Evolutionary conservation across 164 flowering plant species (phyloP), one percentile per base, ranked within the genome.

Genomic region (Nelumbo lutea): DNA sequence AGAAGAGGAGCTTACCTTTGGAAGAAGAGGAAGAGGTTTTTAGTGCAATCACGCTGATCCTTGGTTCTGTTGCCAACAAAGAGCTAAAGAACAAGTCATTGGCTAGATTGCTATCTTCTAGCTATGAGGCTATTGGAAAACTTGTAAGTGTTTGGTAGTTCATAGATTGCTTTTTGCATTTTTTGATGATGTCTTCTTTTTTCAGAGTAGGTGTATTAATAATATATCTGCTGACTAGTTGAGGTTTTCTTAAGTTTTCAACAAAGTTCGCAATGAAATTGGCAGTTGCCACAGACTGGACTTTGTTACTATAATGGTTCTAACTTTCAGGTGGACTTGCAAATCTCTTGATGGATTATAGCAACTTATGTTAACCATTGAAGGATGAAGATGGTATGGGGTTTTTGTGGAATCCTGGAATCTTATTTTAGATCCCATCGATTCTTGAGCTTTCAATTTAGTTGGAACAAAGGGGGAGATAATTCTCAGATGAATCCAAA

Each of bases 1-100:
- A 90, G 70, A 85, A 81, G 78, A 81, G 80, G 73, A 82, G 80
- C 67, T 80, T 90, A 62, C 83, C 93, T 61, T 66, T 85, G 76
- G 95, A 90, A 69, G 95, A 86, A 64, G 96, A 94, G 69, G 96
- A 87, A 70, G 97, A 94, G 79, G 83, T 94, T 64, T 80, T 91
- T 48, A 75, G 83, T 76, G 96, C 97, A 61, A 86, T 94, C 69
- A 87, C 90, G 70, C 59, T 84, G 68, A 77, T 87, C 72, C 80
- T 94, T 77, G 85, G 86, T 65, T 80, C 84, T 57, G 70, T 90
- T 69, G 81, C 92, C 62, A 86, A 82, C 73, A 82, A 82, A 69
- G 91, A 88, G 72, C 76, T 94, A 55, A 86, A 82, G 82, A 85
- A 81, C 73, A 88, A 77, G 68, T 83, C 85, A 61, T 79, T 94